Base-by-base conservation (phyloP, 306 rosid genomes). In the Ochetophila trinervis region DNA sequence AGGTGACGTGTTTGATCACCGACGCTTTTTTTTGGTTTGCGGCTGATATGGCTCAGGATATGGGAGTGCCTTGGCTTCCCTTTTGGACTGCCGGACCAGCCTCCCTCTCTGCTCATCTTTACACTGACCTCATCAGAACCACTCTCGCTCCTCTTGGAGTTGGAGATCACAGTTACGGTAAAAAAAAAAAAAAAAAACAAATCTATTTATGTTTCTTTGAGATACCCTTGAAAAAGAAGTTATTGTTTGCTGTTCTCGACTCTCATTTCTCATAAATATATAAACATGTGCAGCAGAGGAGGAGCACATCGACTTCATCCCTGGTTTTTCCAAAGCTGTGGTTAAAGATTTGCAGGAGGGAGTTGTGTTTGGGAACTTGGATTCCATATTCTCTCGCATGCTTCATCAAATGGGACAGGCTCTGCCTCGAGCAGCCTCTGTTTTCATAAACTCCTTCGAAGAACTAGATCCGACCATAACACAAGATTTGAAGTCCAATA, bases 11-110 rank as follows among this genome's bases (percentile, higher is more conserved):
- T 37, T 57, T 73, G 67, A 47, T 73, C 35, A 73, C 67, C 13
- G 78, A 73, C 36, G 71, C 78, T 9, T 66, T 73, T 67, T 60
- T 73, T 24, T 73, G 78, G 78, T 59, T 73, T 20, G 72, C 67
- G 1, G 72, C 49, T 4, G 40, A 40, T 34, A 50, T 73, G 67
- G 78, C 72, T 0, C 49, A 73, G 15, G 67, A 66, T 6, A 50
- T 73, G 40, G 62, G 62, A 23, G 62, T 30, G 9, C 49, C 61
- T 22, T 73, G 78, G 78, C 19, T 65, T 14, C 27, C 78, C 0
- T 66, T 73, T 44, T 73, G 78, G 78, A 42, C 66, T 15, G 66
- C 78, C 20, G 78, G 78, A 6, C 66, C 60, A 11, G 22, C 57
- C 36, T 66, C 78, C 7, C 67, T 66, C 15, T 73, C 72, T 1